These are phyloP conservation scores for Dictyostelium firmibasis DNA, from an alignment of 78 protist genomes.

Conservation along the genomic window DNA sequence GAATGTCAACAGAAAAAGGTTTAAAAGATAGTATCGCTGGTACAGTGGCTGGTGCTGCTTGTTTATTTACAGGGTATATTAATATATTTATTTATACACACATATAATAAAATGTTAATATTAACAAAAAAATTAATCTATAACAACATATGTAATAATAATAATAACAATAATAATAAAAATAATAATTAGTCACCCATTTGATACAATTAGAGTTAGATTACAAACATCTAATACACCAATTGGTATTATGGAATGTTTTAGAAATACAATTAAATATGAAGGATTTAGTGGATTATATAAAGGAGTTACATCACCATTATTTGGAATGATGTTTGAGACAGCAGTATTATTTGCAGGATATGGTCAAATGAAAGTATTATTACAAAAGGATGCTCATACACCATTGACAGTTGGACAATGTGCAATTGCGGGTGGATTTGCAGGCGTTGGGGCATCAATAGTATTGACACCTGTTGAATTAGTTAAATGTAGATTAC, in stretches of 20 bases:
- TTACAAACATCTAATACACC: constrained; percentile 57
- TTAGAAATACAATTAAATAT: constrained; percentile 41
- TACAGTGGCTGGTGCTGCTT: constrained; percentile 65
- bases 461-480: constrained; percentile 60
- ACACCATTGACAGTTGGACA: neutral
- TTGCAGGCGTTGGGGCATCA: constrained; percentile 41
- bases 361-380: constrained; percentile 65
- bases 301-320: constrained; percentile 64
- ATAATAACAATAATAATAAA: no score
- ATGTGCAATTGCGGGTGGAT: constrained; percentile 34
- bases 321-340: constrained; percentile 68
- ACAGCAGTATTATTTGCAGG: constrained; percentile 55
- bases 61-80: constrained; percentile 68
- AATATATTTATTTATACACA: neutral
- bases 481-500: constrained; percentile 69
- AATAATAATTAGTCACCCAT: constrained; percentile 51
- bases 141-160: no score
- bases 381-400: constrained; percentile 2
- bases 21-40: constrained; percentile 64
- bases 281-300: constrained; percentile 65
- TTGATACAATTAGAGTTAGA: constrained; percentile 70
- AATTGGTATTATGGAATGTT: constrained; percentile 34
- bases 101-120: no score
- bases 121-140: no score
- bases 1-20: constrained; percentile 48